phyloP scores from a whole-genome alignment of 352 stramenopile species.

The Phytophthora ohioensis region DNA sequence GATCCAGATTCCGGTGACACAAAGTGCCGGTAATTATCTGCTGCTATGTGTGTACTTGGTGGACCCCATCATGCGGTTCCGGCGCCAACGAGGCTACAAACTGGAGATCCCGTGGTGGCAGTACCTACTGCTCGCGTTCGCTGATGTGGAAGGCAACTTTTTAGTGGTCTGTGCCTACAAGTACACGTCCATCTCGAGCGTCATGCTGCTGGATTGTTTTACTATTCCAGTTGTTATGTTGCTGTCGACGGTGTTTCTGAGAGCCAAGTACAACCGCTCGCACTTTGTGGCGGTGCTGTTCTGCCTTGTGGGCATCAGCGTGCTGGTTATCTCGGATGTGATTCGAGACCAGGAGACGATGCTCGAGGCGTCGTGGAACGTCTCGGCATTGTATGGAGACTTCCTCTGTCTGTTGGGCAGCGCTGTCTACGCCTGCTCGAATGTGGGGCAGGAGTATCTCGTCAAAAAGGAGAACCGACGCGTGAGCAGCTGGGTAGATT shows the following conservation, averaged over 20 bases:
- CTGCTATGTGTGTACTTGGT: conserved; percentile 68
- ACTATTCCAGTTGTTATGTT: conserved; percentile 96
- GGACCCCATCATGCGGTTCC: conserved; percentile 54
- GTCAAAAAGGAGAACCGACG: conserved; percentile 86
- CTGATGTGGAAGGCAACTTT: conserved; percentile 97
- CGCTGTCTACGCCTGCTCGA: conserved; percentile 92
- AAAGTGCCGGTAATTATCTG: conserved; percentile 79
- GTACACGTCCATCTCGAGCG: conserved; percentile 96
- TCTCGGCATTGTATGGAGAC: conserved; percentile 88
- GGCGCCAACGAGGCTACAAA: conserved; percentile 52
- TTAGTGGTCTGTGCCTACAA: conserved; percentile 95
- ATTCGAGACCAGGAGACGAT: conserved; percentile 47
- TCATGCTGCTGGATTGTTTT: conserved; percentile 97
- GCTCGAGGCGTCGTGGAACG: conserved; percentile 40
- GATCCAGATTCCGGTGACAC: conserved; percentile 81
- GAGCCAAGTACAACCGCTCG: conserved; percentile 73
- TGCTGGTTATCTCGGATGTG: conserved; percentile 90
- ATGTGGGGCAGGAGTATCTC: conserved; percentile 91
- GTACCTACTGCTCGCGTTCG: conserved; percentile 92
- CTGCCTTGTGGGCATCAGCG: conserved; percentile 86
- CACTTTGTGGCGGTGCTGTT: conserved; percentile 85
- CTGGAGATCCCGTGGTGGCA: conserved; percentile 85
- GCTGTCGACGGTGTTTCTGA: conserved; percentile 90
- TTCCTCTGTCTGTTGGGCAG: conserved; percentile 92
- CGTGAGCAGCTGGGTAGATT: conserved; percentile 26